These are phyloP conservation scores for Monosporascus cannonballus DNA, from an alignment of 2,329 filamentous ascomycete genomes.

Conservation along the genomic window DNA sequence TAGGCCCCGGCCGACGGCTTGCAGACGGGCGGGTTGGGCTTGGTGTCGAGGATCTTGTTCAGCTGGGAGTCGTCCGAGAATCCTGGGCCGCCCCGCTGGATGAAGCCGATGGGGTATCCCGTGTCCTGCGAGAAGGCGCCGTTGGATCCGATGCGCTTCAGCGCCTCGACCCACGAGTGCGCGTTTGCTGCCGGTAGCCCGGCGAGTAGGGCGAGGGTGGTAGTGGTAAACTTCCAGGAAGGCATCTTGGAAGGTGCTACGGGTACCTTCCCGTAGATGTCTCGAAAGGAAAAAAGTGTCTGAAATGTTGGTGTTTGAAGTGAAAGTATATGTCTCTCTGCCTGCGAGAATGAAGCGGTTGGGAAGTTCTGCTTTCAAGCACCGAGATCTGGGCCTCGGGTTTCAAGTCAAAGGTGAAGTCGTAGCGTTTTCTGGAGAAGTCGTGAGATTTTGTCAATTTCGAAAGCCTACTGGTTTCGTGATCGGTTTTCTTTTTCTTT, in stretches of 20 bases:
- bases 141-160: constrained; percentile 64
- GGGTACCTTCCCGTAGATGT: not conserved
- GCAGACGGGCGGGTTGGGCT: constrained; percentile 49
- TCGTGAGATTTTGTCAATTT: not conserved
- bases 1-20: constrained; percentile 54
- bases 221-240: constrained; percentile 7
- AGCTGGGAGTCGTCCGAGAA: constrained; percentile 55
- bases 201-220: constrained; percentile 22
- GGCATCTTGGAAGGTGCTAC: constrained; percentile 10
- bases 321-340: not conserved
- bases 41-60: constrained; percentile 48
- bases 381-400: not conserved
- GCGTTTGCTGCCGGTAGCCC: constrained; percentile 33
- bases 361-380: not conserved
- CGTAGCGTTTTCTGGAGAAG: not conserved
- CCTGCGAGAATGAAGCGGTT: not conserved
- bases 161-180: constrained; percentile 80
- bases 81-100: constrained; percentile 47
- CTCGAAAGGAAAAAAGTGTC: not conserved
- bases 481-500: not conserved
- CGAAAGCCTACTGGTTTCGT: not conserved
- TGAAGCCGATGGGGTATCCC: constrained; percentile 71
- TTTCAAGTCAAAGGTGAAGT: not conserved
- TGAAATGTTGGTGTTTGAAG: constrained; percentile 1
- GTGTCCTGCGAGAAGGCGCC: constrained; percentile 65